Evolutionary conservation across 2,329 filamentous ascomycete species (phyloP), one percentile per base, ranked within the genome.

Genomic region (Colletotrichum cordylinicola): DNA sequence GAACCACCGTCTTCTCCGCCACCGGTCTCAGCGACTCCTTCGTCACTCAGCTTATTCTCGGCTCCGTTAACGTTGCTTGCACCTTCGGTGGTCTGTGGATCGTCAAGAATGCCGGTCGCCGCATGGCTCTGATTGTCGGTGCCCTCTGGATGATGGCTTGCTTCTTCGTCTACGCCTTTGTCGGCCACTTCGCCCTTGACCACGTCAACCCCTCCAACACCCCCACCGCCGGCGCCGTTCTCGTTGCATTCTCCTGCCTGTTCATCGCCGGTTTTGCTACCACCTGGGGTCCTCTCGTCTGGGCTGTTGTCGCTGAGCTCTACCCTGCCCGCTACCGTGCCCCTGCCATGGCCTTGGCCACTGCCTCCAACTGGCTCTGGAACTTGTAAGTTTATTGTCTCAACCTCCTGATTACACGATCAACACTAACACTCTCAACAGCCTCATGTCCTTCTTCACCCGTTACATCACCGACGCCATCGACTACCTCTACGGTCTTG

Each of bases 391-490:
- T 90, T 85, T 91, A 48, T 48, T 48, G 43, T 81, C 91, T 91
- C 8, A 8, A 24, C 1, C 8, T 18, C 9, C 62, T 21, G 35
- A 16, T 4, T 18, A 2, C 13, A 1, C 29, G 12, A 43, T 24
- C 8, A 31, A 6, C 43, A 43, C 79, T 79, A 67, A 80, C 68
- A 9, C 27, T 27, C 27, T 24, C 4, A 31, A 56, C 31, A 81
- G 80, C 77, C 81, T 88, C 79, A 86, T 88, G 72, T 87, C 86
- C 21, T 88, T 76, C 70, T 76, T 76, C 85, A 95, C 93, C 4
- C 93, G 93, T 7, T 95, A 94, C 86, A 95, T 95, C 80, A 92
- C 90, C n/a, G 88, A 90, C 35, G 86, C 89, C 21, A 95, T 95
- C 79, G 89, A 92, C 82, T 95, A 93, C 85, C 88, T 88, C 6